Conservation (phyloP, 129 eudicot species). For the Pulicaria dysenterica region DNA sequence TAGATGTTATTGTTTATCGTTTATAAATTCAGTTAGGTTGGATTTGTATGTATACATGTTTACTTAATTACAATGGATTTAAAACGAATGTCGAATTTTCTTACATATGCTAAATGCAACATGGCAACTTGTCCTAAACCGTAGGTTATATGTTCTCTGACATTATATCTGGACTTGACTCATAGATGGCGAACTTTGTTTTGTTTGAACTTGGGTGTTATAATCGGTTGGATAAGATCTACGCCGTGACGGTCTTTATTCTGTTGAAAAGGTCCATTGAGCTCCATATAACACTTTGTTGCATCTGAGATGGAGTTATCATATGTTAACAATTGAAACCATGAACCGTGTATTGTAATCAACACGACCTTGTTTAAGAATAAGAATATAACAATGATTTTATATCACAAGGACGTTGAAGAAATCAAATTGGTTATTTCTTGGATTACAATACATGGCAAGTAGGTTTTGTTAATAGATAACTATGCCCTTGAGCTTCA, state of each 20-base stretch:
- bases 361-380: neutral
- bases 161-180: slow-evolving; percentile 2
- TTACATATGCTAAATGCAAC: slow-evolving; percentile 8
- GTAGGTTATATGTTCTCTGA: slow-evolving; percentile 14
- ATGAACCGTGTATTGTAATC: neutral
- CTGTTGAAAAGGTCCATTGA: slow-evolving; percentile 14
- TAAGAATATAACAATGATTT: slow-evolving; percentile 1
- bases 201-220: neutral
- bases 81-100: neutral
- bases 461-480: neutral
- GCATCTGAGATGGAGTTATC: slow-evolving; percentile 5
- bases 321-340: slow-evolving; percentile 8
- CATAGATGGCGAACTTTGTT: neutral
- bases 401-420: neutral
- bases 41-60: too few species aligned
- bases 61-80: too few species aligned
- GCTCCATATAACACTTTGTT: neutral
- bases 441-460: neutral
- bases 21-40: neutral
- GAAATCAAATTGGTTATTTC: neutral
- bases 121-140: slow-evolving; percentile 13
- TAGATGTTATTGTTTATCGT: neutral
- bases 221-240: too few species aligned
- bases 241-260: neutral
- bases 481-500: neutral